phyloP scores from a whole-genome alignment of 1,284 basidiomycete genomes.

The Peniophora sp. region DNA sequence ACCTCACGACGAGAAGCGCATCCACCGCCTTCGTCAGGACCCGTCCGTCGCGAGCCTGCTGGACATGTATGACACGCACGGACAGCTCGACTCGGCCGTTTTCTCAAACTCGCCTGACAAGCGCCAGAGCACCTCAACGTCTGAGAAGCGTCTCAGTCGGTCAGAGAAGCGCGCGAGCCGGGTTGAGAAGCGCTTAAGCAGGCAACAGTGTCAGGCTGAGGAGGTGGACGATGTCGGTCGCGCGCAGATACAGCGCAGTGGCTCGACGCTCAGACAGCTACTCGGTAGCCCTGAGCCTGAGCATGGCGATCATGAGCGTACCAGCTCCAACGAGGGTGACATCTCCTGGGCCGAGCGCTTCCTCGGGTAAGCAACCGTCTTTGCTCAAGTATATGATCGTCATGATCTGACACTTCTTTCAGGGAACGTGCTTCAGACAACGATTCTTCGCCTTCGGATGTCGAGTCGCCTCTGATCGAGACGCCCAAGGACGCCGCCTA shows the following conservation, averaged over 20 bases:
- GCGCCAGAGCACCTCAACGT: no score
- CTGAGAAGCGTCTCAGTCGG: no score
- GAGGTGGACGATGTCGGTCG: constrained; percentile 26
- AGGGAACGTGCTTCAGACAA: constrained; percentile 12
- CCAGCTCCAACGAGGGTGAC: constrained; percentile 47
- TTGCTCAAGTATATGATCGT: not conserved
- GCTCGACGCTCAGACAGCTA: constrained; percentile 65
- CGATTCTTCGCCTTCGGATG: constrained; percentile 17
- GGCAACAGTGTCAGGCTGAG: no score
- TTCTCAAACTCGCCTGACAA: constrained; percentile 57
- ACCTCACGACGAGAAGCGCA: constrained; percentile 44
- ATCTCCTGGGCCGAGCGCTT: constrained; percentile 75
- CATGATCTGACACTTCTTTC: not conserved
- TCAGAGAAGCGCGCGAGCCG: no score
- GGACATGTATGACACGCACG: constrained; percentile 64
- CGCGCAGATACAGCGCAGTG: constrained; percentile 47
- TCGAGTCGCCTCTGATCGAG: constrained; percentile 17
- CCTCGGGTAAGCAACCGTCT: constrained; percentile 42
- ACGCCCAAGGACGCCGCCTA: constrained; percentile 22
- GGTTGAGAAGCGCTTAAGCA: no score
- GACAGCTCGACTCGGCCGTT: constrained; percentile 46
- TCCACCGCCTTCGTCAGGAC: constrained; percentile 57
- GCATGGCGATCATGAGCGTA: constrained; percentile 14
- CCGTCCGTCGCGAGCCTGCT: constrained; percentile 70
- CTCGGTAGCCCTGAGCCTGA: constrained; percentile 47